phyloP scores from a whole-genome alignment of 371 early-diverging fungal genomes.

The Mucor mucedo region DNA sequence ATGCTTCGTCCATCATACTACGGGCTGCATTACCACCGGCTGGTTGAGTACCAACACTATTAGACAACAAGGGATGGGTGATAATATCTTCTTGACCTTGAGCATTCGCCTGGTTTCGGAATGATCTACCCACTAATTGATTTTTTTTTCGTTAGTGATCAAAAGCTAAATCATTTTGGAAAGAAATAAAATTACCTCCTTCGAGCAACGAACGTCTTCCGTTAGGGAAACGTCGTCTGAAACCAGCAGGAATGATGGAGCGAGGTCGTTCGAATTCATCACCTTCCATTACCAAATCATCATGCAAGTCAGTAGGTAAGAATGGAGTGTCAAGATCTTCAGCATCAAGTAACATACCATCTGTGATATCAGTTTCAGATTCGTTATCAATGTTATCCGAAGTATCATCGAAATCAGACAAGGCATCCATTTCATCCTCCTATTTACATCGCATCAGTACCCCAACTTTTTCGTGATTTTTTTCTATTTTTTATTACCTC shows the following conservation, averaged over 20 bases:
- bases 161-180: not conserved
- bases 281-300: conserved; percentile 36
- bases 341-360: conserved; percentile 57
- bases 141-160: no score
- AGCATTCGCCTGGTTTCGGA: conserved; percentile 25
- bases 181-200: conserved; percentile 18
- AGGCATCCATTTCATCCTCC: conserved; percentile 51
- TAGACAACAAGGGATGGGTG: conserved; percentile 74
- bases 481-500: conserved; percentile 28
- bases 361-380: conserved; percentile 50
- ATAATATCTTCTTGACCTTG: conserved; percentile 59
- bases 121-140: conserved; percentile 33
- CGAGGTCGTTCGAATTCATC: conserved; percentile 49
- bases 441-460: conserved; percentile 5
- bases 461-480: not conserved
- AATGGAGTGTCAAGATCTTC: conserved; percentile 66
- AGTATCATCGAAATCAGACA: conserved; percentile 58
- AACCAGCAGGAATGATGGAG: conserved; percentile 33
- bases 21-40: conserved; percentile 13
- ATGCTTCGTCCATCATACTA: conserved; percentile 17
- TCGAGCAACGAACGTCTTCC: conserved; percentile 34
- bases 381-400: conserved; percentile 55
- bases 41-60: conserved; percentile 29
- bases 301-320: conserved; percentile 44
- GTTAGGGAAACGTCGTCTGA: conserved; percentile 33